Percentiles rank a stretch among this genome's conserved stretches.
These are phyloP conservation scores for Nitzschia inconspicua DNA, from an alignment of 108 stramenopile species.

Conservation along the genomic window DNA sequence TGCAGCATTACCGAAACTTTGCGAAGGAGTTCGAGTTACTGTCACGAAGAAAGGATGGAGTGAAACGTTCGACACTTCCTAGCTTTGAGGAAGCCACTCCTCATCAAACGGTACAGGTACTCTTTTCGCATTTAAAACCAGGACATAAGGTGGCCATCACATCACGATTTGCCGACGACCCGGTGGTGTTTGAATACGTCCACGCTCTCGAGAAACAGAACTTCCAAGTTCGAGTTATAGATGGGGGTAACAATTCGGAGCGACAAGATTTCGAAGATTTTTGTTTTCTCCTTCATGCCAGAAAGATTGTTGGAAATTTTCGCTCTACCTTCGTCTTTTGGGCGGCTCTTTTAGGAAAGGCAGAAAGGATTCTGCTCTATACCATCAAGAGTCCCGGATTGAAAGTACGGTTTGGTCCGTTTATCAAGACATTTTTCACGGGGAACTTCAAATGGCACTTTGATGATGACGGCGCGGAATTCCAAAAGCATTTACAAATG, in stretches of 20 bases:
- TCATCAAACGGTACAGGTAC: constrained; percentile 8
- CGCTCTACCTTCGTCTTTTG: constrained; percentile 40
- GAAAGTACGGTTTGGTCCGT: too few relatives aligned
- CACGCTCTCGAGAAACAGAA: constrained; percentile 28
- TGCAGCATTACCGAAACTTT: constrained; percentile 53
- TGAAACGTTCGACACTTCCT: background rate
- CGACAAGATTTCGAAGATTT: constrained; percentile 61
- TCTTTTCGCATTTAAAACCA: constrained; percentile 28
- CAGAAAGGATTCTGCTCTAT: constrained; percentile 27
- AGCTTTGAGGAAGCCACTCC: constrained; percentile 55
- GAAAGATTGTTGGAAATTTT: constrained; percentile 30
- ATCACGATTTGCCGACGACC: constrained; percentile 13
- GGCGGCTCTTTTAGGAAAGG: constrained; percentile 50
- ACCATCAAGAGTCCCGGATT: constrained; percentile 25
- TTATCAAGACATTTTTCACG: too few relatives aligned
- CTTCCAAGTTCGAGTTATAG: constrained; percentile 32
- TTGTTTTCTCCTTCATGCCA: constrained; percentile 44
- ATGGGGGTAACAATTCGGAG: constrained; percentile 25
- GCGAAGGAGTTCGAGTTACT: constrained; percentile 40
- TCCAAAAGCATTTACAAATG: too few relatives aligned
- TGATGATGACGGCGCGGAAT: too few relatives aligned
- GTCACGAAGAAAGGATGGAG: too few relatives aligned
- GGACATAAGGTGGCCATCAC: constrained; percentile 50
- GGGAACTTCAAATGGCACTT: too few relatives aligned
- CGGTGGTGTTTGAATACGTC: constrained; percentile 16